Evolutionary conservation across 2,329 filamentous ascomycete species (phyloP).

Genomic region (Paramyrothecium sp.): DNA sequence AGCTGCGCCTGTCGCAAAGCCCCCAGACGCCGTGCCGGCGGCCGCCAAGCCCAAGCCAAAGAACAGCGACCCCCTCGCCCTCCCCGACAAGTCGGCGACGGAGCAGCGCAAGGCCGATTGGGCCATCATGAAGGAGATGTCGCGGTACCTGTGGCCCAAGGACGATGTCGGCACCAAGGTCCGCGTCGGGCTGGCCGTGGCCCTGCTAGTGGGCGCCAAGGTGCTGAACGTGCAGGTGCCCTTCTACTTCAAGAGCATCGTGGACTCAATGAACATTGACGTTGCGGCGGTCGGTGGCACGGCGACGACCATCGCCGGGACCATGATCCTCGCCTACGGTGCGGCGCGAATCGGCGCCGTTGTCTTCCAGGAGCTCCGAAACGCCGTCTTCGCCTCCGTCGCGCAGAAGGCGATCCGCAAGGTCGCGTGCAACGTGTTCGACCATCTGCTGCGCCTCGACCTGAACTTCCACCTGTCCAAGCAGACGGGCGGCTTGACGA

Average conservation of each 20-base stretch:
- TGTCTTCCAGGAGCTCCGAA: slow-evolving; percentile 88
- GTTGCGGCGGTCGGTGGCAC: slow-evolving; percentile 84
- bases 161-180: slow-evolving; percentile 70
- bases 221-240: slow-evolving; percentile 96
- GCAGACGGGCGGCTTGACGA: slow-evolving; percentile 90
- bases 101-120: slow-evolving; percentile 96
- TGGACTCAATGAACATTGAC: slow-evolving; percentile 97
- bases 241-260: slow-evolving; percentile 98
- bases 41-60: slow-evolving; percentile 15
- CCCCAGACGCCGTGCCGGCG: slow-evolving; percentile 13
- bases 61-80: slow-evolving; percentile 28
- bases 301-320: slow-evolving; percentile 82
- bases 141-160: slow-evolving; percentile 93
- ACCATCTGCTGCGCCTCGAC: slow-evolving; percentile 84
- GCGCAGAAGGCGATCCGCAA: slow-evolving; percentile 93
- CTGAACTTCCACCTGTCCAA: slow-evolving; percentile 91
- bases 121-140: slow-evolving; percentile 99
- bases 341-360: slow-evolving; percentile 84
- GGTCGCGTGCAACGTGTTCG: slow-evolving; percentile 90
- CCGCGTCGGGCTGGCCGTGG: slow-evolving; percentile 81
- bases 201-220: slow-evolving; percentile 84
- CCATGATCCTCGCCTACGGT: slow-evolving; percentile 92
- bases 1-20: slow-evolving; percentile 15
- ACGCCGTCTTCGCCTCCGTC: slow-evolving; percentile 94
- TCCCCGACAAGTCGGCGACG: slow-evolving; percentile 55